phyloP scores from a whole-genome alignment of 1,139 yeast species.

The Debaryomyces sp. region DNA sequence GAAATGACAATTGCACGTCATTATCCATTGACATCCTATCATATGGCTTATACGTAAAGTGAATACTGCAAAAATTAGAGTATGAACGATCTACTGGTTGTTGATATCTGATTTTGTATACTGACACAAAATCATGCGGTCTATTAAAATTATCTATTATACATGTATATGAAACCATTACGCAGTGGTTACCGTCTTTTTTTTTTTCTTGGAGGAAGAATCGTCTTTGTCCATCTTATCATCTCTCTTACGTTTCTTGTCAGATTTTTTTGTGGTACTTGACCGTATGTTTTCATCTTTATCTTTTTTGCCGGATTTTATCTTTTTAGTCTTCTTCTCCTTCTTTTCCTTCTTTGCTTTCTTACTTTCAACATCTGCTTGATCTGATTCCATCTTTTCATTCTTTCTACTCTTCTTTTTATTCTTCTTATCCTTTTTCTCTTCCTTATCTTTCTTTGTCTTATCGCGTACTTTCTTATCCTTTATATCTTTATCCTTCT shows the following conservation, averaged over 20 bases:
- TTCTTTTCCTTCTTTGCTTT: constrained; percentile 18
- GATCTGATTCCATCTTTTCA: constrained; percentile 17
- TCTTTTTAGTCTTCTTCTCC: constrained; percentile 17
- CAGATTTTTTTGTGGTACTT: constrained; percentile 12
- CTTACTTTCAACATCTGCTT: constrained; percentile 13
- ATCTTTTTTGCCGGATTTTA: constrained; percentile 10
- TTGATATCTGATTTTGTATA: background rate
- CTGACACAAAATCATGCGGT: background rate
- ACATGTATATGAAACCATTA: background rate
- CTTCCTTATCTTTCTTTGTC: constrained; percentile 19
- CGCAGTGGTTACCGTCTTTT: background rate
- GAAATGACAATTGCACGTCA: background rate
- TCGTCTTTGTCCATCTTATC: constrained; percentile 9
- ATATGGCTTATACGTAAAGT: background rate
- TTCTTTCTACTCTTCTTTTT: constrained; percentile 17
- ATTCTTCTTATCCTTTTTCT: constrained; percentile 15
- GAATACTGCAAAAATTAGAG: background rate
- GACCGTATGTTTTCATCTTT: constrained; percentile 14
- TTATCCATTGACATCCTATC: background rate
- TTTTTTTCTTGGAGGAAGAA: background rate
- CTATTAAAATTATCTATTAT: constrained; percentile 1
- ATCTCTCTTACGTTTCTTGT: constrained; percentile 13
- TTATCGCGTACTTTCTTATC: constrained; percentile 19
- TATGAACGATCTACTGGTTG: background rate
- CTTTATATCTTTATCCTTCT: constrained; percentile 19